Conservation (phyloP, 768 basidiomycete genomes). For the Tylopilus cervinicoccineus region DNA sequence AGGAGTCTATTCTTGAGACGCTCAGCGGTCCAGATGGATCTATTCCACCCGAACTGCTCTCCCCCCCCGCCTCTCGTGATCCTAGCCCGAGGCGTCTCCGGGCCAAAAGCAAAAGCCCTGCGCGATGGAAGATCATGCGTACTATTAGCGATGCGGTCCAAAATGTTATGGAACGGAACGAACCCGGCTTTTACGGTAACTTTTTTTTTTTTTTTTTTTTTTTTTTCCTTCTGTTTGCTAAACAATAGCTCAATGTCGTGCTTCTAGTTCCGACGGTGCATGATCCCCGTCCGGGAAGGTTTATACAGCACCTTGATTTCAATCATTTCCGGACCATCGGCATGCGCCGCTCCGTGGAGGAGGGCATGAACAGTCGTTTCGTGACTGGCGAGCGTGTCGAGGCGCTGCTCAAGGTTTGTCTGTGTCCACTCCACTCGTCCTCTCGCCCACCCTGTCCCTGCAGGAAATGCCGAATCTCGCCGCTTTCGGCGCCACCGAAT, state of each 20-base stretch:
- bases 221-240: neutral
- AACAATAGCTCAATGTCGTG: conserved; percentile 1
- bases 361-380: conserved; percentile 85
- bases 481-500: conserved; percentile 95
- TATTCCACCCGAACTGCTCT: conserved; percentile 70
- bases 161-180: conserved; percentile 56
- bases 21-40: conserved; percentile 62
- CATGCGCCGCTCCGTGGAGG: conserved; percentile 88
- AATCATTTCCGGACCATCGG: conserved; percentile 97
- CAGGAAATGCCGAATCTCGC: conserved; percentile 87
- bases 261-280: conserved; percentile 58
- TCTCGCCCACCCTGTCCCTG: conserved; percentile 3
- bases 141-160: conserved; percentile 78
- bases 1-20: conserved; percentile 56
- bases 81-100: conserved; percentile 76
- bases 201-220: conserved; percentile 9
- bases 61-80: conserved; percentile 78
- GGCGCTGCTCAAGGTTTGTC: conserved; percentile 67
- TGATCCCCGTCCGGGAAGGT: conserved; percentile 73
- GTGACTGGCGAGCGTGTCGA: conserved; percentile 87
- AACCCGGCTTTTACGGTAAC: conserved; percentile 72
- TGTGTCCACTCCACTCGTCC: neutral
- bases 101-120: conserved; percentile 75
- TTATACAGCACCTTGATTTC: conserved; percentile 86
- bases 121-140: conserved; percentile 78